Base-by-base conservation (phyloP, 352 stramenopile species). In the Pythium rishiriense region DNA sequence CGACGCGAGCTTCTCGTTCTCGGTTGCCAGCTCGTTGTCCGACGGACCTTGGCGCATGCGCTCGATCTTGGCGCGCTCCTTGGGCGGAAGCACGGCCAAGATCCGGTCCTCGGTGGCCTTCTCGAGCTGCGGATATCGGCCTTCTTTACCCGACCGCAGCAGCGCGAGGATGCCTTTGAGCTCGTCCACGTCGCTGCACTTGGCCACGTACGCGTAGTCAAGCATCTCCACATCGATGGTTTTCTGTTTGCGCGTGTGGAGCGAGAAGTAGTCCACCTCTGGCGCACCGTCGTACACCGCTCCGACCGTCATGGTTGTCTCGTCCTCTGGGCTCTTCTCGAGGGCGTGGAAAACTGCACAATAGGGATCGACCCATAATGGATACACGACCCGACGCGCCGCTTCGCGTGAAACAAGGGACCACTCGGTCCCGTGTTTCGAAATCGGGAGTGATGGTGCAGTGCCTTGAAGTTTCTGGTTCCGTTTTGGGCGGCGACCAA, bases 121-220 rank as follows among this genome's bases (percentile, higher is more conserved):
- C 69, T 98, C 93, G 39, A 98, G 69, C 26, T 98, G 75, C 22
- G 83, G 88, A 62, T 97, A 98, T 15, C 78, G 63, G 0, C 94
- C 94, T 78, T 98, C 85, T 61, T 96, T 96, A 10, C 93, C 94
- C 4, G 82, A 96, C 24, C 87, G 76, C 12, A 98, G 75, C 70
- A 82, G 71, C 15, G 74, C 74, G 28, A 98, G 69, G 37, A 98
- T 93, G 28, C 85, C 85, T 52, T 93, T 90, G 24, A 98, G 77
- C 66, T 97, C 79, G 28, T 96, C 75, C 35, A 93, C 21, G 69
- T 97, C 81, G 11, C 59, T 55, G 72, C 91, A 96, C 45, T 85
- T 84, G 29, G 85, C 76, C 21, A 98, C 90, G 71, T 96, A 98
- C 26, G 62, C 74, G 56, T 98, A 98, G 79, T 98, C 94, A 33